These are phyloP conservation scores for Pluteus cervinus DNA, from an alignment of 768 basidiomycete species.

Conservation along the genomic window DNA sequence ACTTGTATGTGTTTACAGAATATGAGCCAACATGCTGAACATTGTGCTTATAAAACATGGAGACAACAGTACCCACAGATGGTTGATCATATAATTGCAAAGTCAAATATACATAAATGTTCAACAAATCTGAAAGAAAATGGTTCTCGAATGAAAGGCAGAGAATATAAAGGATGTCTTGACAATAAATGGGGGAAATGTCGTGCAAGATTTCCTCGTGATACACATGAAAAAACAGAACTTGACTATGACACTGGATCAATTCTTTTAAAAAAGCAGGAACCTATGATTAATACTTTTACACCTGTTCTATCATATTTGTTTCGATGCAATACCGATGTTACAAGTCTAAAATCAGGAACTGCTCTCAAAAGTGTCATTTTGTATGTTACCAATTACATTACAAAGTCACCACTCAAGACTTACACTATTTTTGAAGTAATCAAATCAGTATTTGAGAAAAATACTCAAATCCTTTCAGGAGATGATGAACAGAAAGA, in stretches of 20 bases:
- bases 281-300: slow-evolving; percentile 23
- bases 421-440: slow-evolving; percentile 31
- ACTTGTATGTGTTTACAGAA: background rate
- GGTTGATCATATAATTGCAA: slow-evolving; percentile 20
- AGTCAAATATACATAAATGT: slow-evolving; percentile 25
- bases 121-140: slow-evolving; percentile 9
- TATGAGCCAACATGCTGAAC: background rate
- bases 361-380: slow-evolving; percentile 28
- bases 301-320: slow-evolving; percentile 23
- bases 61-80: slow-evolving; percentile 11
- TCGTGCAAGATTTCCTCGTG: slow-evolving; percentile 26
- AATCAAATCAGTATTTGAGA: slow-evolving; percentile 17
- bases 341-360: slow-evolving; percentile 24
- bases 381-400: slow-evolving; percentile 30
- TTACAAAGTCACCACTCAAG: slow-evolving; percentile 26
- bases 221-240: slow-evolving; percentile 10
- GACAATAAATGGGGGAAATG: slow-evolving; percentile 22
- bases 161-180: slow-evolving; percentile 14
- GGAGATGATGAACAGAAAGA: slow-evolving; percentile 9
- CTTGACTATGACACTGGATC: slow-evolving; percentile 26
- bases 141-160: slow-evolving; percentile 9
- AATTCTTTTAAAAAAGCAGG: slow-evolving; percentile 23
- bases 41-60: too few species aligned
- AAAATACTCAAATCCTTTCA: slow-evolving; percentile 16
- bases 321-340: slow-evolving; percentile 29